Base-by-base conservation (phyloP, 208 protist species). In the Trypanosomatidae sp. region DNA sequence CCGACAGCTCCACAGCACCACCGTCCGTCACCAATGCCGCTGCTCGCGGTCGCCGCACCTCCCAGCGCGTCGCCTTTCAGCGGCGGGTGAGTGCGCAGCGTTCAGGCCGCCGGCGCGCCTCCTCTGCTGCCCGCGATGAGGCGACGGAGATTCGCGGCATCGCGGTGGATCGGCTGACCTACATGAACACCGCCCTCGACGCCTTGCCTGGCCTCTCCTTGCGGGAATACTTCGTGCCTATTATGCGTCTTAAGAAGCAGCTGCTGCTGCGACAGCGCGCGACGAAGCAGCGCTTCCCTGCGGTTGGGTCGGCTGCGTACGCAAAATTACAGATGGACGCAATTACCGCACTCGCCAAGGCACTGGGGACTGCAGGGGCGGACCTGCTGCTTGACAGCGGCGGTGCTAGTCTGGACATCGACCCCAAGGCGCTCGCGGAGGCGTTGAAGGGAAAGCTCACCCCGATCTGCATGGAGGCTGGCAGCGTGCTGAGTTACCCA, bases 151-250 rank as follows among this genome's bases (percentile, higher is more conserved):
- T 81, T 15, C 47, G 73, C 46, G 84, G 82, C 10, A 77, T 92
- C 62, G 70, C 86, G 15, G 58, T 88, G 13, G 91, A 96, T 36
- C 86, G 91, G 0, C 67, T 91, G 17, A 83, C 82, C 19, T 93
- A 91, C 80, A 84, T 96, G 15, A 88, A 86, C 73, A 96, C 91
- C 19, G 88, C 91, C 50, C 86, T 96, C 12, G 78, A 82, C 60
- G 87, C 89, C 33, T 22, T 93, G 44, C 88, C 89, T 0, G 91
- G 91, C 13, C 76, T 80, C 30, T 71, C 86, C 4, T 78, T 96
- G 58, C 87, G 86, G 8, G 73, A 85, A 65, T 90, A 84, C 75
- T 94, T 96, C 72, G 83, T 80, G 0, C 91, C 91, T 12, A 73
- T 96, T 1, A 74, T 96, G 76, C 82, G 77, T 13, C 78, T 96